Percentiles rank a stretch among this genome's conserved stretches.
Conservation (phyloP, 2,329 filamentous ascomycete species). For the Aspergillus sp. region DNA sequence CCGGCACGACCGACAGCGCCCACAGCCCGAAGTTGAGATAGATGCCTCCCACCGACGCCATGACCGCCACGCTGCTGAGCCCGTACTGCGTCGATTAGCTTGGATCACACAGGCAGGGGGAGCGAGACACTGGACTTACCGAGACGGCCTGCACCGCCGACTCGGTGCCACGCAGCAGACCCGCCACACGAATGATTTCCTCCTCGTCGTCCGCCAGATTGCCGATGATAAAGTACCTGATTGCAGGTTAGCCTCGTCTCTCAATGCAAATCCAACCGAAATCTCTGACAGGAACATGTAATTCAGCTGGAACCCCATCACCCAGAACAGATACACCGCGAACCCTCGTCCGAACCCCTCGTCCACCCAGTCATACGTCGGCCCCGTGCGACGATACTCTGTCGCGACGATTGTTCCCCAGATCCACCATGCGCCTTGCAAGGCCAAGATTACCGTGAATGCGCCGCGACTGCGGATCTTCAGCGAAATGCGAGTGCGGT, state of each 20-base stretch:
- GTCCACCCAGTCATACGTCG: slow-evolving; percentile 66
- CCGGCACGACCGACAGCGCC: slow-evolving; percentile 62
- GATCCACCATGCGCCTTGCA: slow-evolving; percentile 70
- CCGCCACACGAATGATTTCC: slow-evolving; percentile 68
- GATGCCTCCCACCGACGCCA: slow-evolving; percentile 64
- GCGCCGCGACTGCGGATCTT: slow-evolving; percentile 55
- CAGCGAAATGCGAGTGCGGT: slow-evolving; percentile 56
- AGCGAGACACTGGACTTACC: slow-evolving; percentile 31
- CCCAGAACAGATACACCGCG: slow-evolving; percentile 66
- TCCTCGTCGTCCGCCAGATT: slow-evolving; percentile 62
- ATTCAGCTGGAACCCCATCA: slow-evolving; percentile 68
- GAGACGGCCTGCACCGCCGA: slow-evolving; percentile 72
- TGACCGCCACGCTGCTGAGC: slow-evolving; percentile 59
- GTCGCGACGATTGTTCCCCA: slow-evolving; percentile 69
- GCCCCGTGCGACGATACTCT: slow-evolving; percentile 56
- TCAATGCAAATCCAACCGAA: neutral
- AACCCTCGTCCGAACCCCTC: slow-evolving; percentile 66
- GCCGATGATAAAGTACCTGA: slow-evolving; percentile 67
- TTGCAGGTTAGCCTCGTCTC: neutral
- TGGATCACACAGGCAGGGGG: neutral
- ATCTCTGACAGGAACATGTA: slow-evolving; percentile 65
- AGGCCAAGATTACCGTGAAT: slow-evolving; percentile 50
- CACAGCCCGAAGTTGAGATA: slow-evolving; percentile 72
- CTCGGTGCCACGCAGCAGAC: slow-evolving; percentile 67
- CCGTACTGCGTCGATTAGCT: slow-evolving; percentile 54